phyloP scores from a whole-genome alignment of 495 filamentous ascomycete species.

The Penicillium odoratum region DNA sequence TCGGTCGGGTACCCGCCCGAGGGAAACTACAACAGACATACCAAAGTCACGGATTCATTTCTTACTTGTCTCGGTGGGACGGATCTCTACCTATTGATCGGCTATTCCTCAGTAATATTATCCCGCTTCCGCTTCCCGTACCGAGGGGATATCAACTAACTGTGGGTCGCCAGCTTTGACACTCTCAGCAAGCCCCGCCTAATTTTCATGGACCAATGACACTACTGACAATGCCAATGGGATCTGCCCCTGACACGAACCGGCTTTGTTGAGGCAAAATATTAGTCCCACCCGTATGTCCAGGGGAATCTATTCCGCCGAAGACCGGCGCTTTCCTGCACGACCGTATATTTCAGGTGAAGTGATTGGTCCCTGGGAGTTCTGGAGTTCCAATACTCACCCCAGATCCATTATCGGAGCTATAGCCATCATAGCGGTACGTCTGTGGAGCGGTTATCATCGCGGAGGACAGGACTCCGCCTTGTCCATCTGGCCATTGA shows the following conservation, averaged over 20 bases:
- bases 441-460: neutral
- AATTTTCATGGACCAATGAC: slow-evolving; percentile 9
- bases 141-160: slow-evolving; percentile 4
- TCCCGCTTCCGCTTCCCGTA: slow-evolving; percentile 11
- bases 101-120: slow-evolving; percentile 25
- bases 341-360: neutral
- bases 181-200: neutral
- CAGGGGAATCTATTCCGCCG: slow-evolving; percentile 10
- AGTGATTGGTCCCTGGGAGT: neutral
- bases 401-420: slow-evolving; percentile 1
- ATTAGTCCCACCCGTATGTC: neutral
- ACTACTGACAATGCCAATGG: slow-evolving; percentile 13
- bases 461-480: slow-evolving; percentile 11
- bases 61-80: neutral
- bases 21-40: slow-evolving; percentile 7
- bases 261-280: slow-evolving; percentile 14
- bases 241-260: slow-evolving; percentile 3
- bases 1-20: slow-evolving; percentile 25
- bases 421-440: neutral
- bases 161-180: neutral
- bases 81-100: slow-evolving; percentile 9
- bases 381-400: neutral
- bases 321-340: slow-evolving; percentile 17
- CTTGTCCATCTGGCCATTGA: neutral
- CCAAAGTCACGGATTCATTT: neutral